phyloP scores from a whole-genome alignment of 345 rosid species.

The Salix purpurea region DNA sequence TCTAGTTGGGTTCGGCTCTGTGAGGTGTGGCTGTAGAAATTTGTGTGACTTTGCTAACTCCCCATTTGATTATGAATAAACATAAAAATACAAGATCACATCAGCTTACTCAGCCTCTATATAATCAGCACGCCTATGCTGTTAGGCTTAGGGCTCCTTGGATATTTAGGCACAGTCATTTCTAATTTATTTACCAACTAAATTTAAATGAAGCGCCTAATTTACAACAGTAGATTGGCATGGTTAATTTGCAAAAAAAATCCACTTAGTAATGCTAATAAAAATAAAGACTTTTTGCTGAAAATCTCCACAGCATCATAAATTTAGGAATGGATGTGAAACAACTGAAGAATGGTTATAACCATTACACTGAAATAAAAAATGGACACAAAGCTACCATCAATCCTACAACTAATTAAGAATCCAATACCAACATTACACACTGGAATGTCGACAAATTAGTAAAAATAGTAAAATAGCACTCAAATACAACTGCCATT shows the following conservation, averaged over 20 bases:
- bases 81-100: not conserved
- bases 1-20: not conserved
- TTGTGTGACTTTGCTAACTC: not conserved
- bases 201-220: not conserved
- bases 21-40: not conserved
- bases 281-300: not conserved
- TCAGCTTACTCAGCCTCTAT: not conserved
- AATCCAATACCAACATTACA: not conserved
- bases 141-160: not conserved
- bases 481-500: not conserved
- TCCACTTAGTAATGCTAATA: not conserved
- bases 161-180: not conserved
- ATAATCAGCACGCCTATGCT: not conserved
- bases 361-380: not conserved
- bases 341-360: not conserved
- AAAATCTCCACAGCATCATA: not conserved
- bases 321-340: not conserved
- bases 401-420: not conserved
- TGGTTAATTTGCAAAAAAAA: not conserved
- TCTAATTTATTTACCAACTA: not conserved
- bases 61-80: not conserved
- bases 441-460: too few species aligned
- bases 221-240: not conserved
- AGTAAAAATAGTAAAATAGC: not conserved
- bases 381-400: not conserved